A percentile compares a stretch with the other conserved stretches of the same genome.
phyloP scores from a whole-genome alignment of 768 basidiomycete species.

The Pleurotus sapidus region DNA sequence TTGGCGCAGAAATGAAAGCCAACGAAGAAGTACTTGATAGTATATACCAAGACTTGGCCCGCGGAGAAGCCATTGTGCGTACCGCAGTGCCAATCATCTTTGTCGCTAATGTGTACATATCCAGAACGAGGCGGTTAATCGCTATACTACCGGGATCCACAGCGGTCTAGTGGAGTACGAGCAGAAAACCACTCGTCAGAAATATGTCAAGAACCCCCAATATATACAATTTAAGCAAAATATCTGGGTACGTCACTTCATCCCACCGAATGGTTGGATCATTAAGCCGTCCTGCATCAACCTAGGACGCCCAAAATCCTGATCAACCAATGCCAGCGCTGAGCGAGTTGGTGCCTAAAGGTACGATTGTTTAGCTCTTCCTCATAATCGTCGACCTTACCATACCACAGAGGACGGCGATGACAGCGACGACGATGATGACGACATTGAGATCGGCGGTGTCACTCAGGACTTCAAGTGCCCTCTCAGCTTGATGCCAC shows the following conservation, averaged over 20 bases:
- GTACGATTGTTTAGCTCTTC: constrained; percentile 19
- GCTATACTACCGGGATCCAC: constrained; percentile 48
- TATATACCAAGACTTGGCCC: constrained; percentile 53
- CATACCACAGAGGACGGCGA: constrained; percentile 69
- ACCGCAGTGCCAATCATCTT: not conserved
- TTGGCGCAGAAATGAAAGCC: constrained; percentile 54
- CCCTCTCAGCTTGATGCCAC: constrained; percentile 67
- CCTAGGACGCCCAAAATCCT: constrained; percentile 65
- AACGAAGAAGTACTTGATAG: constrained; percentile 53
- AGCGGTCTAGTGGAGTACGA: constrained; percentile 44
- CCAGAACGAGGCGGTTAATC: constrained; percentile 49
- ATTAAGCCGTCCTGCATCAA: not conserved
- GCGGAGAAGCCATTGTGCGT: constrained; percentile 60
- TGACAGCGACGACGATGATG: constrained; percentile 72
- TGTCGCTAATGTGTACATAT: constrained; percentile 2
- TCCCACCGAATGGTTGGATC: not conserved
- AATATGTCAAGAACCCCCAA: constrained; percentile 60
- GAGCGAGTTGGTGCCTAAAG: constrained; percentile 67
- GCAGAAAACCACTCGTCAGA: constrained; percentile 70
- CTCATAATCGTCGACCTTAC: not conserved
- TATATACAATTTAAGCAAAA: constrained; percentile 63
- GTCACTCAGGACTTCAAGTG: constrained; percentile 82
- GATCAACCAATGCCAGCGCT: constrained; percentile 74
- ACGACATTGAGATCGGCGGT: constrained; percentile 88
- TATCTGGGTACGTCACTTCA: constrained; percentile 55